Evolutionary conservation across 257 asterid species (phyloP).

Genomic region (Orobanche coerulescens): DNA sequence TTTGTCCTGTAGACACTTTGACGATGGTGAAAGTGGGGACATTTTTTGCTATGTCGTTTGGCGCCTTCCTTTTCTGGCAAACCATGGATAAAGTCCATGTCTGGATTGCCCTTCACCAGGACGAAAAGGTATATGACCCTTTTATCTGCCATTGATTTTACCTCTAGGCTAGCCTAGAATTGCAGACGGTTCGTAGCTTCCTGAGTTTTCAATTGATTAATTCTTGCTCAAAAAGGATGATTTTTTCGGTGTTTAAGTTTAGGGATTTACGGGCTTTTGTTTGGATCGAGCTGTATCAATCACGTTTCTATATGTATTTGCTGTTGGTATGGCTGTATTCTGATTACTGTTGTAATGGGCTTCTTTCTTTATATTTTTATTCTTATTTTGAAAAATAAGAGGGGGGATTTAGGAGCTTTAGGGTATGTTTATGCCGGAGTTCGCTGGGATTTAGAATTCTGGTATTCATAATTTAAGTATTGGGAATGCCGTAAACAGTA

Average conservation of each 20-base stretch:
- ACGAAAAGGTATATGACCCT: slow-evolving; percentile 48
- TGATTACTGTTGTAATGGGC: not conserved
- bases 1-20: slow-evolving; percentile 9
- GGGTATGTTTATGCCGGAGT: not conserved
- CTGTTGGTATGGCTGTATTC: not conserved
- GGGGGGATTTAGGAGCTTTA: not conserved
- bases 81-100: slow-evolving; percentile 87
- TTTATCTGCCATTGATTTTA: not conserved
- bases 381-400: not conserved
- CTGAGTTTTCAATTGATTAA: not conserved
- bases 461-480: no score
- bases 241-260: not conserved
- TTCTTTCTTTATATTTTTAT: not conserved
- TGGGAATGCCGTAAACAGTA: no score
- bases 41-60: slow-evolving; percentile 65
- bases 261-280: not conserved
- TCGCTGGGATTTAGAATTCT: slow-evolving; percentile 1
- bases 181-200: not conserved
- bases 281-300: not conserved
- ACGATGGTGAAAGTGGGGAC: slow-evolving; percentile 72
- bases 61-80: slow-evolving; percentile 81
- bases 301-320: not conserved
- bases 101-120: slow-evolving; percentile 86
- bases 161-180: not conserved
- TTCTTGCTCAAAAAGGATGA: not conserved